These are phyloP conservation scores for Saccharomycopsis schoenii DNA, from an alignment of 805 yeast species.

Conservation along the genomic window DNA sequence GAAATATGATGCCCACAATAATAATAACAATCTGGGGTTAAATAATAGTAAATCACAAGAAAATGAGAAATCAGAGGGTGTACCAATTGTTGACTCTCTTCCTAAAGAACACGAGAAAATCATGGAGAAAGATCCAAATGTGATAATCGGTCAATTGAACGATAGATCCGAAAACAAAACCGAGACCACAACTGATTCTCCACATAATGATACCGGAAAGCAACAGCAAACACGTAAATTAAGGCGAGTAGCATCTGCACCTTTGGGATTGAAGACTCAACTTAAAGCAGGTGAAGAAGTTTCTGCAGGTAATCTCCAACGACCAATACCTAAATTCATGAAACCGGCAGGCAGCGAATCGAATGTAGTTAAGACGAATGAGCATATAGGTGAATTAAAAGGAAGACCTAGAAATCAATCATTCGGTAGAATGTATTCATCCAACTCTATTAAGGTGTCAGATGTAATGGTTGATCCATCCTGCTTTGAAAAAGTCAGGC, in stretches of 20 bases:
- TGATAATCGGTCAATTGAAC: background rate
- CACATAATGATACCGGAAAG: slow-evolving; percentile 8
- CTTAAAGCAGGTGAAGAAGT: background rate
- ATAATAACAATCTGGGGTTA: background rate
- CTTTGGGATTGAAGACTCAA: slow-evolving; percentile 40
- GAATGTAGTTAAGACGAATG: slow-evolving; percentile 16
- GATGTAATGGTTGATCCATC: slow-evolving; percentile 78
- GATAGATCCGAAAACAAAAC: background rate
- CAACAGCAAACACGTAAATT: slow-evolving; percentile 24
- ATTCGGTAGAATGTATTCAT: slow-evolving; percentile 54
- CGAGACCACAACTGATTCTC: slow-evolving; percentile 20
- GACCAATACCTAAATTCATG: slow-evolving; percentile 1
- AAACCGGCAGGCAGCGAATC: slow-evolving; percentile 12
- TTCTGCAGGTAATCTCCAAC: background rate
- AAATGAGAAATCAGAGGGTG: background rate
- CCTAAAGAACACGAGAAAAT: background rate
- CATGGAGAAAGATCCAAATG: background rate
- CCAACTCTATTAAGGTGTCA: slow-evolving; percentile 61
- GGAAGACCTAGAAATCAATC: slow-evolving; percentile 37
- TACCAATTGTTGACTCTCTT: slow-evolving; percentile 1
- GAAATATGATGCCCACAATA: slow-evolving; percentile 5
- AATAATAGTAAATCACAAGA: background rate
- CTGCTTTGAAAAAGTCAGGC: slow-evolving; percentile 78
- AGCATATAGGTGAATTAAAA: slow-evolving; percentile 31
- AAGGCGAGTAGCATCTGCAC: slow-evolving; percentile 80